Base-by-base conservation (phyloP, 768 basidiomycete genomes). In the Mycena venus region DNA sequence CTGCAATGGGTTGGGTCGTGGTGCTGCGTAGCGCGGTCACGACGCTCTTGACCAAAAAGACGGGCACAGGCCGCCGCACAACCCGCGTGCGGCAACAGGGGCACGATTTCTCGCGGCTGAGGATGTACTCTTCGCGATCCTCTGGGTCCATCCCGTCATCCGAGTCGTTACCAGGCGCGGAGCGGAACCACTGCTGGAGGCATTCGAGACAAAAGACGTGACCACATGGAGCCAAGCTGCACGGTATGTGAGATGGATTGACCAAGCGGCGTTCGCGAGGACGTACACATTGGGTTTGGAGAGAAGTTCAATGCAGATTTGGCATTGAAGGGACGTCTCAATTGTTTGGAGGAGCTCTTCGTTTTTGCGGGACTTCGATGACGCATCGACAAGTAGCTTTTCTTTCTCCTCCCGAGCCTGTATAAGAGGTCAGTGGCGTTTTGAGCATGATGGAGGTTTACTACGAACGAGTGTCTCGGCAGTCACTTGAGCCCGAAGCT, bases 121-220 rank as follows among this genome's bases (percentile, higher is more conserved):
- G 79, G 31, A 93, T 81, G 75, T 90, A 89, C 53, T 87, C 83
- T 21, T 85, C 82, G 32, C 81, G 68, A 23, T 86, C 83, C 19
- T 86, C 84, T 14, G 80, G 77, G 53, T 86, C 83, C 49, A 85
- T 79, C 40, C 85, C 84, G 63, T 86, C 86, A 25, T 88, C 86
- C 5, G 79, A 72, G 29, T 83, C 79, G 15, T 77, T 74, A 0
- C 85, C 82, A 4, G 93, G 93, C 4, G 93, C 92, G 63, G 90
- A 88, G 71, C 90, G 89, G 83, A 95, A 95, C 94, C 94, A 95
- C 76, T 92, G 90, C 81, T 93, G 92, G 11, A 95, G 88, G 77
- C 94, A 95, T 3, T 78, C 76, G 31, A 93, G 86, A 69, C 94
- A 95, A n/a, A 93, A 85, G n/a, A 93, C 88, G 76, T 95, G 94